Conservation (phyloP, 108 stramenopile genomes). For the Epithemia pelagica region DNA sequence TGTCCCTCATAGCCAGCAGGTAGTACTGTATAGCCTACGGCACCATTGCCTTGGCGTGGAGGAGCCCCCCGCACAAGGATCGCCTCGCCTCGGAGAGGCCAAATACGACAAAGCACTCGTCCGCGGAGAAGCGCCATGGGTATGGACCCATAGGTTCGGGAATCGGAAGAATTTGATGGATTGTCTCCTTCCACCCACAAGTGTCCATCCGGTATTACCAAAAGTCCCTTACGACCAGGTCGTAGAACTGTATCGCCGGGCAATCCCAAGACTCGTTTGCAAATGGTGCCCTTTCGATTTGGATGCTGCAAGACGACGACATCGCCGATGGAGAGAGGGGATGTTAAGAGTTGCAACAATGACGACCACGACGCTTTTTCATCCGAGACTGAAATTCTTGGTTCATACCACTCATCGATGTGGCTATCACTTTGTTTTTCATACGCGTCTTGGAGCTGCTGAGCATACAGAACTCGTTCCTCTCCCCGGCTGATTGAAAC, state of each 20-base stretch:
- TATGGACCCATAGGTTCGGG: slow-evolving; percentile 84
- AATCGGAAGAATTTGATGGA: slow-evolving; percentile 76
- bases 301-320: slow-evolving; percentile 87
- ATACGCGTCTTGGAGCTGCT: slow-evolving; percentile 6
- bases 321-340: slow-evolving; percentile 73
- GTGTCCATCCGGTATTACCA: slow-evolving; percentile 80
- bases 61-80: slow-evolving; percentile 19
- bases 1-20: slow-evolving; percentile 48
- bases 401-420: slow-evolving; percentile 36
- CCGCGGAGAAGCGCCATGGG: slow-evolving; percentile 83
- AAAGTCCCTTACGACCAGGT: neutral
- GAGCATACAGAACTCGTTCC: slow-evolving; percentile 21
- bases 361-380: slow-evolving; percentile 19
- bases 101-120: slow-evolving; percentile 75
- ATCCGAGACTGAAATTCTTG: slow-evolving; percentile 31
- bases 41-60: slow-evolving; percentile 11
- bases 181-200: slow-evolving; percentile 96
- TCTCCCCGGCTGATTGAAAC: slow-evolving; percentile 6
- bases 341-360: slow-evolving; percentile 28
- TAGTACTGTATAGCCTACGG: slow-evolving; percentile 31
- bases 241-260: slow-evolving; percentile 76
- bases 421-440: slow-evolving; percentile 2
- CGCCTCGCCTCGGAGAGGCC: slow-evolving; percentile 63
- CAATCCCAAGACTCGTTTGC: slow-evolving; percentile 89
- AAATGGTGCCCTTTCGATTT: slow-evolving; percentile 74